phyloP scores from a whole-genome alignment of 179 eudicot genomes.

The Corrigiola litoralis region DNA sequence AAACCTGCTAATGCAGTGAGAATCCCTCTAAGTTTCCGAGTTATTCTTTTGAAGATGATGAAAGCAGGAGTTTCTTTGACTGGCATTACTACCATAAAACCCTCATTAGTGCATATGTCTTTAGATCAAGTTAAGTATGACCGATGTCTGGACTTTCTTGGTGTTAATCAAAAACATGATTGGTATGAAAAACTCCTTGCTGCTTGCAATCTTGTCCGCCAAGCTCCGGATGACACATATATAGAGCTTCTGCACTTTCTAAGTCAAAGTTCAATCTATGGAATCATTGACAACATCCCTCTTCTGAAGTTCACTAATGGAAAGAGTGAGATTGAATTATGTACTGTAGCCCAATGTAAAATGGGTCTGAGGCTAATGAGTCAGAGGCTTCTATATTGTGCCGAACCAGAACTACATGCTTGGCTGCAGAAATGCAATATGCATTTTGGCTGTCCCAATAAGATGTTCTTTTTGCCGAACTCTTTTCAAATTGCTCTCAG shows the following conservation, averaged over 20 bases:
- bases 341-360: not conserved
- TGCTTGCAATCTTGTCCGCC: conserved; percentile 9
- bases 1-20: conserved; percentile 21
- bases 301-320: conserved; percentile 23
- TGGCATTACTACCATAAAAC: conserved; percentile 1
- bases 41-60: conserved; percentile 9
- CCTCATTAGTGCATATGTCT: conserved; percentile 15
- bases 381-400: not conserved
- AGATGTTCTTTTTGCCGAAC: conserved; percentile 20
- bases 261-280: too few species aligned
- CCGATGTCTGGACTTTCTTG: conserved; percentile 23
- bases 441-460: conserved; percentile 19
- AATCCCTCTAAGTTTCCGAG: conserved; percentile 18
- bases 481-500: conserved; percentile 16
- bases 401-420: conserved; percentile 19
- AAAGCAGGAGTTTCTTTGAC: not conserved
- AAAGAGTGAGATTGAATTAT: not conserved
- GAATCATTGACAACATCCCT: too few species aligned
- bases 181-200: conserved; percentile 24
- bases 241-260: conserved; percentile 27
- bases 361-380: too few species aligned
- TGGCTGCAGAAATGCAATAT: conserved; percentile 39
- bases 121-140: conserved; percentile 19
- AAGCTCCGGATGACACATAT: conserved; percentile 27
- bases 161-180: conserved; percentile 14